These are phyloP conservation scores for Rhynchosporium secalis DNA, from an alignment of 2,329 filamentous ascomycete genomes.

Conservation along the genomic window DNA sequence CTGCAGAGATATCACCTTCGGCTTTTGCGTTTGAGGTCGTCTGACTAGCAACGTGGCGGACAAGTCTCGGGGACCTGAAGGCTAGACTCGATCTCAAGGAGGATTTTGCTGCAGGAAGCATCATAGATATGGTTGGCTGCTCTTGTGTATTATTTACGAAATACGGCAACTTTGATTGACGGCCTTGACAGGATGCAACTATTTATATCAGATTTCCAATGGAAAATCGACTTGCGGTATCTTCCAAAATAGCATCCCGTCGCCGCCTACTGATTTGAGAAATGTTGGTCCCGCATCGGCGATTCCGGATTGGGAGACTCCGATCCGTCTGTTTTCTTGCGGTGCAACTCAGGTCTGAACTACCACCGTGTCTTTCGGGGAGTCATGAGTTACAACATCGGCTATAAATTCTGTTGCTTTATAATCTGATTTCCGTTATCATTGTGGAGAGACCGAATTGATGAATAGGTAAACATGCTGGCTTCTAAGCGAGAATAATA, in stretches of 20 bases:
- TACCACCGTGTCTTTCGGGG: too few relatives aligned
- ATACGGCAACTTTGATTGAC: background rate
- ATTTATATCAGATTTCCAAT: background rate
- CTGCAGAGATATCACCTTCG: slow-evolving; percentile 62
- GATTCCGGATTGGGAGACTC: background rate
- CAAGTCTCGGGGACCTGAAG: slow-evolving; percentile 43
- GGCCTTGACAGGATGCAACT: background rate
- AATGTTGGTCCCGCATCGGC: background rate
- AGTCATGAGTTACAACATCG: too few relatives aligned
- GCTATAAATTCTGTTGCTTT: too few relatives aligned
- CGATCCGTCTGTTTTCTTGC: background rate
- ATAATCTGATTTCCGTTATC: too few relatives aligned
- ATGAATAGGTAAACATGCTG: too few relatives aligned
- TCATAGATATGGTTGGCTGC: background rate
- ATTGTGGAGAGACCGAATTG: too few relatives aligned
- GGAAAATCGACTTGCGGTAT: background rate
- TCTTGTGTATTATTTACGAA: background rate
- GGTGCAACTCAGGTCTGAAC: too few relatives aligned
- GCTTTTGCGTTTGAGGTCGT: slow-evolving; percentile 34
- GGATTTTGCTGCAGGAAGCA: slow-evolving; percentile 26
- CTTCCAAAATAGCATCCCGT: background rate
- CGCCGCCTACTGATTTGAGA: background rate
- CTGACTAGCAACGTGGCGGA: slow-evolving; percentile 41
- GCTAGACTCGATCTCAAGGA: background rate
- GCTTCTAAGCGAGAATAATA: too few relatives aligned